Conservation (phyloP, 2,329 filamentous ascomycete genomes). For the Colletotrichum echinochloae region DNA sequence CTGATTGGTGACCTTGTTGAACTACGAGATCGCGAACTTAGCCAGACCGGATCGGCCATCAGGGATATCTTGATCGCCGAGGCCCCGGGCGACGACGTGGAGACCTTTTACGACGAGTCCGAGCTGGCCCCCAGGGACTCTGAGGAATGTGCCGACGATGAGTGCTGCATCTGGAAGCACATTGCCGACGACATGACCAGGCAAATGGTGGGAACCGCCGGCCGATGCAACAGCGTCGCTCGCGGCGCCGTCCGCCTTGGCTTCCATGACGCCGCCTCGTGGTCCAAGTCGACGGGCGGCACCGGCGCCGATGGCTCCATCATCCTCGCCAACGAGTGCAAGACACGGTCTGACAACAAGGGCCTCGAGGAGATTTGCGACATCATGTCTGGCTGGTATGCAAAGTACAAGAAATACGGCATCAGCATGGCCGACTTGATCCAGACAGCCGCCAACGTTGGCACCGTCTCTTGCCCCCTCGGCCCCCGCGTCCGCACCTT, state of each 20-base stretch:
- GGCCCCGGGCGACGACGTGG: slow-evolving; percentile 44
- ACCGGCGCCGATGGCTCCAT: slow-evolving; percentile 63
- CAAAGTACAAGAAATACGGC: slow-evolving; percentile 55
- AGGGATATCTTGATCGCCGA: slow-evolving; percentile 51
- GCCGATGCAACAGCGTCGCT: slow-evolving; percentile 57
- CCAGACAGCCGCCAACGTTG: slow-evolving; percentile 64
- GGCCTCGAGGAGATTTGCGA: slow-evolving; percentile 60
- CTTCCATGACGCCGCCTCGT: slow-evolving; percentile 61
- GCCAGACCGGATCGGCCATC: slow-evolving; percentile 52
- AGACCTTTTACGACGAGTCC: slow-evolving; percentile 39
- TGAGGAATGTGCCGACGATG: slow-evolving; percentile 51
- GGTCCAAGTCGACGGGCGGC: slow-evolving; percentile 53
- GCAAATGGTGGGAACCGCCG: slow-evolving; percentile 52
- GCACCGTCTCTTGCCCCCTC: slow-evolving; percentile 59
- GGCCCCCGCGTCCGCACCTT: slow-evolving; percentile 63
- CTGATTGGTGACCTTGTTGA: slow-evolving; percentile 54
- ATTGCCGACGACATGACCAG: slow-evolving; percentile 54
- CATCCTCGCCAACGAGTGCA: slow-evolving; percentile 55
- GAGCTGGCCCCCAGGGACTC: slow-evolving; percentile 42
- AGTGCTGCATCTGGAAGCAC: slow-evolving; percentile 60
- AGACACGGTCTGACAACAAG: slow-evolving; percentile 56
- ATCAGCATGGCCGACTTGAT: slow-evolving; percentile 67
- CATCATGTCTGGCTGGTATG: slow-evolving; percentile 54
- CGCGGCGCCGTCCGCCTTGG: slow-evolving; percentile 59
- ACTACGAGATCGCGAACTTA: slow-evolving; percentile 48